Percentiles rank a stretch among this genome's conserved stretches.
These are phyloP conservation scores for Spergularia azorica DNA, from an alignment of 179 eudicot genomes.

Conservation along the genomic window DNA sequence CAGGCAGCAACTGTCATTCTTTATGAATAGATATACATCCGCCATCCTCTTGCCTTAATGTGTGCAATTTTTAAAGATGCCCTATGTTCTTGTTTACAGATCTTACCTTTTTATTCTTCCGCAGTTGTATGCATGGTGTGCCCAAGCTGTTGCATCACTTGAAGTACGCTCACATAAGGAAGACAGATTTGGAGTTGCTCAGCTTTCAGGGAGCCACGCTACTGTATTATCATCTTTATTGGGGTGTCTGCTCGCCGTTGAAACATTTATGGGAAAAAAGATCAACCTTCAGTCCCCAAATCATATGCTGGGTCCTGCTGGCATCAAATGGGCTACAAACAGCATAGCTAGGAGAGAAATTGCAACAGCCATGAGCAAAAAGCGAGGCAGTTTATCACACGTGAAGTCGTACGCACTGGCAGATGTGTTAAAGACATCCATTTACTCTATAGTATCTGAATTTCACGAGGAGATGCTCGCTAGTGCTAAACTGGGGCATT, in stretches of 20 bases:
- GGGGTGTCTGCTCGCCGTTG: slow-evolving; percentile 77
- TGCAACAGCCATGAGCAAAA: slow-evolving; percentile 46
- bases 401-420: slow-evolving; percentile 78
- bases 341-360: slow-evolving; percentile 68
- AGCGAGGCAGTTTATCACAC: slow-evolving; percentile 62
- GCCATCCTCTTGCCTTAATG: too few relatives aligned
- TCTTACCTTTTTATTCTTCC: slow-evolving; percentile 12
- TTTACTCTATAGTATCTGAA: slow-evolving; percentile 68
- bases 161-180: slow-evolving; percentile 80
- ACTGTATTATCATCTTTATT: slow-evolving; percentile 67
- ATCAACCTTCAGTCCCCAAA: slow-evolving; percentile 59
- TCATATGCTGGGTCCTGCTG: slow-evolving; percentile 55
- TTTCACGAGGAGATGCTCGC: slow-evolving; percentile 75
- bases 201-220: slow-evolving; percentile 84
- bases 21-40: too few relatives aligned
- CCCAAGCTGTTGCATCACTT: slow-evolving; percentile 66
- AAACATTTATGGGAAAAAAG: slow-evolving; percentile 90
- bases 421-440: slow-evolving; percentile 74
- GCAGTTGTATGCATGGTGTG: slow-evolving; percentile 92
- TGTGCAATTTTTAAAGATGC: not conserved
- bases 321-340: slow-evolving; percentile 80
- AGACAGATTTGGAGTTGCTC: slow-evolving; percentile 93
- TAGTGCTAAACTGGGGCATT: slow-evolving; percentile 60
- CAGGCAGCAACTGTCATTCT: not conserved
- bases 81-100: not conserved